Evolutionary conservation across 139 green algal species (phyloP).

Genomic region (Micractinium sp.): DNA sequence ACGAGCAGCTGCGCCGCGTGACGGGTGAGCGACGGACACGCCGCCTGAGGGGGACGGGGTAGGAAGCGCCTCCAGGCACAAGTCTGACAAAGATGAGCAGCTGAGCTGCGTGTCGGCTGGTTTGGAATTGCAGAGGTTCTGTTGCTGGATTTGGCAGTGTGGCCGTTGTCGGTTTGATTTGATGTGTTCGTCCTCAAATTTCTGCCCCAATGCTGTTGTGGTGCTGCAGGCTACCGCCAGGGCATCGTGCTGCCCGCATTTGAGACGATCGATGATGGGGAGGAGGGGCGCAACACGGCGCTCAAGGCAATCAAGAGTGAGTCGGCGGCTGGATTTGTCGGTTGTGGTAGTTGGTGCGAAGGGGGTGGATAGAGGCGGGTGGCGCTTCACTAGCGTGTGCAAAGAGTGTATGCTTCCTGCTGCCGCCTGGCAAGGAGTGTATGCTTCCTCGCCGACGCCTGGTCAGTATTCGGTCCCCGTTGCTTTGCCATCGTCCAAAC

Average conservation of each 20-base stretch:
- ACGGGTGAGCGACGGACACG: not conserved
- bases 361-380: not conserved
- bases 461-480: not conserved
- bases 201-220: not conserved
- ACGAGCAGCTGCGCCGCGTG: conserved; percentile 29
- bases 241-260: conserved; percentile 52
- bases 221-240: conserved; percentile 18
- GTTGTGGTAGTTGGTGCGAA: not conserved
- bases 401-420: too few species aligned
- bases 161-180: not conserved
- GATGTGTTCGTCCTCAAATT: too few species aligned
- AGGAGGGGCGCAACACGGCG: conserved; percentile 27
- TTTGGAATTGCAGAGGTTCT: too few species aligned
- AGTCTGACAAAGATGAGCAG: not conserved
- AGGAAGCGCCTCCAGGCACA: too few species aligned
- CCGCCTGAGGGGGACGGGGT: too few species aligned
- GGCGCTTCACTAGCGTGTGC: too few species aligned
- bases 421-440: not conserved
- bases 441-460: not conserved
- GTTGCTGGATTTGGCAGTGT: not conserved
- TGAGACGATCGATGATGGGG: conserved; percentile 32
- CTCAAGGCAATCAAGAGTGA: conserved; percentile 25
- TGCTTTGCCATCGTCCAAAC: too few species aligned
- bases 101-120: not conserved
- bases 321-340: not conserved